These are phyloP conservation scores for Byssochlamys sp. DNA, from an alignment of 2,329 filamentous ascomycete species.

Conservation along the genomic window DNA sequence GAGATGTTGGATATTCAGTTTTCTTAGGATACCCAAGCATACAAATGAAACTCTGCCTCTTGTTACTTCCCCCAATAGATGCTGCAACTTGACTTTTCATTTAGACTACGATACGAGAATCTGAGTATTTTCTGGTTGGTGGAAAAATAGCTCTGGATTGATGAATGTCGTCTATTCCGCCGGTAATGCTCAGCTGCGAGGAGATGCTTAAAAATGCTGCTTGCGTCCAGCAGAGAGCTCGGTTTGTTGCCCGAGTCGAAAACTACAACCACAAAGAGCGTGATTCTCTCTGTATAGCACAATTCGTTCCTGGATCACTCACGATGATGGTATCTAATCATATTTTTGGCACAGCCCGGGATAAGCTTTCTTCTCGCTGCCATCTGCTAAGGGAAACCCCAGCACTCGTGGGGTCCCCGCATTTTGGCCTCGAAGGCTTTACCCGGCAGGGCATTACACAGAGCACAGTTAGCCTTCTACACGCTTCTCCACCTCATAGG, in stretches of 20 bases:
- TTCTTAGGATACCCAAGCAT: not conserved
- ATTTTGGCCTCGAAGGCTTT: not conserved
- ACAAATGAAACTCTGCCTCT: slow-evolving; percentile 14
- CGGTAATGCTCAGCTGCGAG: not conserved
- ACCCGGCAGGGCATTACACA: not conserved
- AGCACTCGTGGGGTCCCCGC: not conserved
- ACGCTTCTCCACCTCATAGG: not conserved
- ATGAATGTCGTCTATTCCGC: not conserved
- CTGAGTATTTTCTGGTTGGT: not conserved
- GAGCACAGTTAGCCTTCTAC: not conserved
- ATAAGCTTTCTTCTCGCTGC: not conserved
- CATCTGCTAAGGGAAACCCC: not conserved
- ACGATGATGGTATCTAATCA: not conserved
- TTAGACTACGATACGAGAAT: not conserved
- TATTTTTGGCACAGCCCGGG: not conserved
- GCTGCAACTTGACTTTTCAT: not conserved
- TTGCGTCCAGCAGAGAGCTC: not conserved
- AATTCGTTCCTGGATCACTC: not conserved
- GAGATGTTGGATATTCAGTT: slow-evolving; percentile 29
- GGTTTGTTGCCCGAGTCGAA: not conserved
- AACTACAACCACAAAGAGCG: not conserved
- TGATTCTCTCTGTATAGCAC: not conserved
- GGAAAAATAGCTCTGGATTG: not conserved
- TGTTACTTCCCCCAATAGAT: not conserved
- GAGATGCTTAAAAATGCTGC: not conserved